phyloP scores from a whole-genome alignment of 495 filamentous ascomycete species.

The Parachaetomium inaequale region DNA sequence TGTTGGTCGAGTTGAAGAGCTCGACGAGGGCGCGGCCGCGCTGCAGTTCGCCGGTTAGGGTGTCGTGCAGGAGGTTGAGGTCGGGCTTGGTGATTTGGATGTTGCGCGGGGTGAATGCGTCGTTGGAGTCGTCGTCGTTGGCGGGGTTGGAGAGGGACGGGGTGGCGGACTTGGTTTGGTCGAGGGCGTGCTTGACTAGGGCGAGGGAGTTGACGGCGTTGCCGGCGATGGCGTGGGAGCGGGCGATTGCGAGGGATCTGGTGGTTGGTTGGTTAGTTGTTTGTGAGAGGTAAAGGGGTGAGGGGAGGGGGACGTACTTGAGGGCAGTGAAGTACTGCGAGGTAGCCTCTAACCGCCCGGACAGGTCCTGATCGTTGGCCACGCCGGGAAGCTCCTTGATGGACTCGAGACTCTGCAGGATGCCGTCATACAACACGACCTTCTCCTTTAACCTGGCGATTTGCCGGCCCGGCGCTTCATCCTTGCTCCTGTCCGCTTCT shows the following conservation, averaged over 20 bases:
- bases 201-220: constrained; percentile 80
- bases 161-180: constrained; percentile 45
- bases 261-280: constrained; percentile 13
- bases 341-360: constrained; percentile 72
- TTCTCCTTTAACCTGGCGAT: constrained; percentile 79
- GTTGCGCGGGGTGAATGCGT: constrained; percentile 39
- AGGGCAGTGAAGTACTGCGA: constrained; percentile 82
- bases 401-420: constrained; percentile 81
- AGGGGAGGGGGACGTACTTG: constrained; percentile 51
- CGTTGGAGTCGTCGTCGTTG: constrained; percentile 19
- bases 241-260: constrained; percentile 80
- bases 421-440: constrained; percentile 89
- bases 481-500: constrained; percentile 42
- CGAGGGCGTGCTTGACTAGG: constrained; percentile 66
- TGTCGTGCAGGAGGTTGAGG: constrained; percentile 52
- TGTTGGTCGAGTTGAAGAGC: constrained; percentile 55
- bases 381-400: constrained; percentile 87
- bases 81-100: constrained; percentile 59
- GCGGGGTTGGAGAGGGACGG: constrained; percentile 34
- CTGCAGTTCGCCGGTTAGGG: constrained; percentile 64
- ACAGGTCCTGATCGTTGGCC: constrained; percentile 75
- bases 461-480: constrained; percentile 61
- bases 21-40: constrained; percentile 80
- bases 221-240: constrained; percentile 72
- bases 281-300: not conserved